phyloP scores from a whole-genome alignment of 2,329 filamentous ascomycete species.

The Diplodia intermedia region DNA sequence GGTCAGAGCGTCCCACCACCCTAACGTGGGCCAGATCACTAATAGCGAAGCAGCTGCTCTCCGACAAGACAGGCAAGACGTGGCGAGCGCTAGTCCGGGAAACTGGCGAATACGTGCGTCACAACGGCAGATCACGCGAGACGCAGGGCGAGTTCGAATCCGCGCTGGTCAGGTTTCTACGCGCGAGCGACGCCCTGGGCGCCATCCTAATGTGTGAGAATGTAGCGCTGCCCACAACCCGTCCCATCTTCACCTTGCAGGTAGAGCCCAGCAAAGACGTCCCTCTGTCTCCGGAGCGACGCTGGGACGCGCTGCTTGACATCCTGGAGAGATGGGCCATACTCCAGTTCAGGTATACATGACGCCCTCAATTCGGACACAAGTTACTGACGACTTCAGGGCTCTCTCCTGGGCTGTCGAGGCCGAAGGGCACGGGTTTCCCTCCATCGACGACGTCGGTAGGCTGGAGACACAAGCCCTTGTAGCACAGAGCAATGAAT shows the following conservation, averaged over 20 bases:
- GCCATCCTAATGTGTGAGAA: slow-evolving; percentile 25
- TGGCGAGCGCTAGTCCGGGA: slow-evolving; percentile 16
- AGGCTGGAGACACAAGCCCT: background rate
- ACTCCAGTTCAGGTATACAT: slow-evolving; percentile 15
- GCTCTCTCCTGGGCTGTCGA: slow-evolving; percentile 19
- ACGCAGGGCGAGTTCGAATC: slow-evolving; percentile 17
- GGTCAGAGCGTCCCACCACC: background rate
- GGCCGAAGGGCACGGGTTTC: slow-evolving; percentile 11
- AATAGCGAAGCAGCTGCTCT: slow-evolving; percentile 4
- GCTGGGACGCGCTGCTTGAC: slow-evolving; percentile 15
- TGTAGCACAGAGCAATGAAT: background rate
- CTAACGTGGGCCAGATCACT: background rate
- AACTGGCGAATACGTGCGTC: slow-evolving; percentile 19
- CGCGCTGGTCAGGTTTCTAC: slow-evolving; percentile 22
- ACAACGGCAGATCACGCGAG: slow-evolving; percentile 3
- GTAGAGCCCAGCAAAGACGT: slow-evolving; percentile 12
- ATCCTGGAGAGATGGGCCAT: slow-evolving; percentile 29
- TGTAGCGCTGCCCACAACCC: slow-evolving; percentile 7
- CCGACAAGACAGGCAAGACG: slow-evolving; percentile 22
- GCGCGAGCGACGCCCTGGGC: slow-evolving; percentile 23
- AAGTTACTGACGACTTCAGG: background rate
- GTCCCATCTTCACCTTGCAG: background rate
- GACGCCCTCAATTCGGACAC: too few relatives aligned
- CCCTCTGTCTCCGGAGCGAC: background rate
- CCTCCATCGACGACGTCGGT: background rate